phyloP scores from a whole-genome alignment of 768 basidiomycete genomes.

The Agrocybe pediades region DNA sequence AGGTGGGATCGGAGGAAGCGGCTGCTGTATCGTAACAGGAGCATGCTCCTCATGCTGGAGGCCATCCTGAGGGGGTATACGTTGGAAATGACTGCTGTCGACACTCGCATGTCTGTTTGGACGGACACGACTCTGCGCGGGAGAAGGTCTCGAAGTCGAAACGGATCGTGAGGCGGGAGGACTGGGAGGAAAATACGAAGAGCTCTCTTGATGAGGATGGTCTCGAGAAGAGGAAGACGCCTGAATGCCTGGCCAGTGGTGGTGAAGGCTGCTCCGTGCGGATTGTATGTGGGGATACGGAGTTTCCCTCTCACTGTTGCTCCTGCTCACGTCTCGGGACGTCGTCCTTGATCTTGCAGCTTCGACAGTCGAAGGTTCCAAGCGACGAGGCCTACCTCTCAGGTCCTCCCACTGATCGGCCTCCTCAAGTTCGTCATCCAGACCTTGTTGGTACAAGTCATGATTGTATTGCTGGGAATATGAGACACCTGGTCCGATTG shows the following conservation, averaged over 20 bases:
- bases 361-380: background rate
- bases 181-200: background rate
- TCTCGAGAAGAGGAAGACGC: background rate
- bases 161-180: background rate
- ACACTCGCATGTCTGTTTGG: conserved; percentile 31
- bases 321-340: conserved; percentile 9
- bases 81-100: conserved; percentile 36
- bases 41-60: conserved; percentile 30
- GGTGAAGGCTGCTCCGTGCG: background rate
- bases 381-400: conserved; percentile 2
- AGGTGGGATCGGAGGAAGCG: conserved; percentile 33
- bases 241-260: background rate
- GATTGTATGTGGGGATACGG: background rate
- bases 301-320: conserved; percentile 4
- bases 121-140: conserved; percentile 3
- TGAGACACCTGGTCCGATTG: conserved; percentile 50
- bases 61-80: conserved; percentile 26
- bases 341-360: conserved; percentile 1
- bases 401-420: conserved; percentile 26
- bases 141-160: background rate
- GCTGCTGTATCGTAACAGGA: conserved; percentile 3
- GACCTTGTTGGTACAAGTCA: conserved; percentile 22
- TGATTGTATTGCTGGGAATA: conserved; percentile 21
- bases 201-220: background rate
- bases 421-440: conserved; percentile 26